Percentiles rank a stretch among this genome's conserved stretches.
Evolutionary conservation across 805 yeast species (phyloP).

Genomic region (Candida alai): DNA sequence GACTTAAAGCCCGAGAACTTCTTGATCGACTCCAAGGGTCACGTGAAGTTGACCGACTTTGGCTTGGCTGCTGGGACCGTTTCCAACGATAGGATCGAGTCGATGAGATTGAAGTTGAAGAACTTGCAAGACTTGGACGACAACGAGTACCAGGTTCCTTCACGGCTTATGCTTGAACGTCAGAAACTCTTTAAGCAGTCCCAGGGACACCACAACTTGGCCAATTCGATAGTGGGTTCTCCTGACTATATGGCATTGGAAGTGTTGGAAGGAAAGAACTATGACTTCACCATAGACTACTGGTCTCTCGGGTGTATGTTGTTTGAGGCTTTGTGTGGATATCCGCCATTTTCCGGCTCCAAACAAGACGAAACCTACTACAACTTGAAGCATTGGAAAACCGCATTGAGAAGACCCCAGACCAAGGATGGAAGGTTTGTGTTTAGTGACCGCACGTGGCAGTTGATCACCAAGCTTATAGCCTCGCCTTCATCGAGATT

Average conservation of each 20-base stretch:
- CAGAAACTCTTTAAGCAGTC: constrained; percentile 83
- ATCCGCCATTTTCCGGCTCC: constrained; percentile 95
- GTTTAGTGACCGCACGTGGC: constrained; percentile 96
- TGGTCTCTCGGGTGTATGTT: constrained; percentile 99
- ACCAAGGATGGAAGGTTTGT: constrained; percentile 88
- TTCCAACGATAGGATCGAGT: constrained; percentile 87
- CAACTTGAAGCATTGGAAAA: constrained; percentile 89
- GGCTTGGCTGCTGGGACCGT: constrained; percentile 97
- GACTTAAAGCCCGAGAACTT: constrained; percentile 96
- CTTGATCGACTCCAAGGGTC: constrained; percentile 84
- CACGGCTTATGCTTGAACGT: constrained; percentile 80
- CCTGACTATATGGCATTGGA: constrained; percentile 99
- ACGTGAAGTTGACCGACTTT: constrained; percentile 90
- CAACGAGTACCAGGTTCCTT: constrained; percentile 53
- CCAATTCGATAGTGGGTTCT: constrained; percentile 94
- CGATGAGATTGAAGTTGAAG: constrained; percentile 69
- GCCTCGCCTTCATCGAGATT: constrained; percentile 75
- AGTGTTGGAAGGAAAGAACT: constrained; percentile 88
- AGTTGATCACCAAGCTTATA: constrained; percentile 70
- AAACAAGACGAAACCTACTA: constrained; percentile 92
- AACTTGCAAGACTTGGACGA: constrained; percentile 70
- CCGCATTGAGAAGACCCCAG: constrained; percentile 82
- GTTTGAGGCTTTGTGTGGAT: constrained; percentile 93
- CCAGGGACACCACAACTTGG: constrained; percentile 76
- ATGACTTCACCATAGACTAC: constrained; percentile 95